A percentile compares a stretch with the other conserved stretches of the same genome.
phyloP scores from a whole-genome alignment of 2,329 filamentous ascomycete species.

The Acrocalymma vagum region DNA sequence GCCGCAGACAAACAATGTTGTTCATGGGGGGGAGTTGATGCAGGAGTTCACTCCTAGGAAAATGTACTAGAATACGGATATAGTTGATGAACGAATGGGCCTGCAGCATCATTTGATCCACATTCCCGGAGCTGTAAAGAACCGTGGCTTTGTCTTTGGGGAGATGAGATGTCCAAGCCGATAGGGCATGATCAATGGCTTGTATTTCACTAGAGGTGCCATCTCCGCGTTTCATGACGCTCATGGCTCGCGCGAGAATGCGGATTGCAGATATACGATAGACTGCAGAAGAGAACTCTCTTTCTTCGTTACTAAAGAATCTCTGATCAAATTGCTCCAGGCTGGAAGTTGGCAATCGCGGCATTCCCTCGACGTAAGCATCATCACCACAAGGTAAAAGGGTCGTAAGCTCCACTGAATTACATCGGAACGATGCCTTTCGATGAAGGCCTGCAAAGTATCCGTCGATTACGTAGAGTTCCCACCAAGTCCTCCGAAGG shows the following conservation, averaged over 20 bases:
- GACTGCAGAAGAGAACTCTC: conserved; percentile 79
- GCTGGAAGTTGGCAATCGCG: conserved; percentile 47
- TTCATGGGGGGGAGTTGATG: conserved; percentile 16
- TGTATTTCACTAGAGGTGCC: conserved; percentile 49
- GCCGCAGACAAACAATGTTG: too few species aligned
- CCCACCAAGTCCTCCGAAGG: conserved; percentile 89
- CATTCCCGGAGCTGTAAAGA: conserved; percentile 69
- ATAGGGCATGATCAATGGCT: conserved; percentile 65
- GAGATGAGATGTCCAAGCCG: conserved; percentile 79
- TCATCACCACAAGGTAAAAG: conserved; percentile 80
- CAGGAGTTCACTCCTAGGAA: conserved; percentile 20
- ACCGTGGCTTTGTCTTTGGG: conserved; percentile 74
- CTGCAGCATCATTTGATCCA: conserved; percentile 90
- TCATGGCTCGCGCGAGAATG: conserved; percentile 77
- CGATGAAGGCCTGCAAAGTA: conserved; percentile 81
- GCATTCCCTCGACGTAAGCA: conserved; percentile 54
- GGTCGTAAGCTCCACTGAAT: conserved; percentile 71
- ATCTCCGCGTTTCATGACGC: too few species aligned
- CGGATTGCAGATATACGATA: conserved; percentile 82
- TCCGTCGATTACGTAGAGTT: conserved; percentile 76
- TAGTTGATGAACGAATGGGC: conserved; percentile 74
- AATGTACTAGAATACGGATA: conserved; percentile 25
- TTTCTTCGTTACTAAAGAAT: conserved; percentile 73
- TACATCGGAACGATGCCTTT: conserved; percentile 71
- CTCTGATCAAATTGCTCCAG: conserved; percentile 78